Evolutionary conservation across 805 yeast species (phyloP).

Genomic region (Metschnikowia vanudenii): DNA sequence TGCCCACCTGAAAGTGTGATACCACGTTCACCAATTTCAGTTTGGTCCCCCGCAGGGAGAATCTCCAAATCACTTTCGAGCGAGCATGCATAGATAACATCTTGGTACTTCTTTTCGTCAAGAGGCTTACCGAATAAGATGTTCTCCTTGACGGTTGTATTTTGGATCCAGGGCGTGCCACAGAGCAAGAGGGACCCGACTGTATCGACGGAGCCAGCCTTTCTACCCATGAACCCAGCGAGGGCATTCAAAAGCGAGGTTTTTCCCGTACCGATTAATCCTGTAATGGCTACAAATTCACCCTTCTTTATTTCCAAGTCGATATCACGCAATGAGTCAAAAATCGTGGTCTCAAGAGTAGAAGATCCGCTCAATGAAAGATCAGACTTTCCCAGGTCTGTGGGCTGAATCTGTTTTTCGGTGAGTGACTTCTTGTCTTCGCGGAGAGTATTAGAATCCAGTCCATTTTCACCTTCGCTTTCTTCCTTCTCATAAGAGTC

Average conservation of each 20-base stretch:
- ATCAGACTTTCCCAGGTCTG: conserved; percentile 3
- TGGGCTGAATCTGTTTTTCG: conserved; percentile 8
- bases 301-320: conserved; percentile 55
- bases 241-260: conserved; percentile 69
- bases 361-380: background rate
- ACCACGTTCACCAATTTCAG: conserved; percentile 85
- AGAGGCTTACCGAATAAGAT: conserved; percentile 63
- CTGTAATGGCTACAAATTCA: conserved; percentile 75
- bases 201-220: conserved; percentile 49
- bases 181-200: conserved; percentile 52
- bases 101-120: conserved; percentile 50
- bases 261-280: conserved; percentile 82
- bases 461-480: conserved; percentile 10
- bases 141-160: conserved; percentile 73
- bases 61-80: conserved; percentile 61
- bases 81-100: conserved; percentile 64
- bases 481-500: conserved; percentile 33
- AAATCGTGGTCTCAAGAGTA: conserved; percentile 25
- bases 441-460: background rate
- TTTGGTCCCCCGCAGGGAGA: conserved; percentile 70
- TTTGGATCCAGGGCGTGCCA: conserved; percentile 84
- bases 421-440: conserved; percentile 28
- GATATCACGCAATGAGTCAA: conserved; percentile 49
- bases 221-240: conserved; percentile 66
- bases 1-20: conserved; percentile 88